phyloP scores from a whole-genome alignment of 768 basidiomycete genomes.

The Pleurotus citrinopileatus region DNA sequence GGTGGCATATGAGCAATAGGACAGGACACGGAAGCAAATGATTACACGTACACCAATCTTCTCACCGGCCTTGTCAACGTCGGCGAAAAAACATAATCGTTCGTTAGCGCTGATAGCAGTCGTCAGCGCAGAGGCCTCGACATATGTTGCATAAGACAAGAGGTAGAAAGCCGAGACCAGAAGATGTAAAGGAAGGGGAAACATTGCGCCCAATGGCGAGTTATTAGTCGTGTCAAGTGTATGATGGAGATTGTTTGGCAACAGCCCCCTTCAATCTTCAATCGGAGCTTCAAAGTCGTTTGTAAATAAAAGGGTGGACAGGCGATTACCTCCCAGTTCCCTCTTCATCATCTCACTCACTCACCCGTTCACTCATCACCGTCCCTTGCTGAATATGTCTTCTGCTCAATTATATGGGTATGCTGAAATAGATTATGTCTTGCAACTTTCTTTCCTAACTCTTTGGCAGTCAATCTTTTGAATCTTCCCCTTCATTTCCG shows the following conservation, averaged over 20 bases:
- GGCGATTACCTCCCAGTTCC: slow-evolving; percentile 5
- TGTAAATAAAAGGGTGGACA: slow-evolving; percentile 4
- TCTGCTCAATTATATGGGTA: slow-evolving; percentile 8
- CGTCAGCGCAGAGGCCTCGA: slow-evolving; percentile 67
- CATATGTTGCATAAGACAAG: slow-evolving; percentile 30
- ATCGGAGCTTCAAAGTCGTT: neutral
- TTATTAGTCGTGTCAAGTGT: neutral
- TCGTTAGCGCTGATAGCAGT: slow-evolving; percentile 78
- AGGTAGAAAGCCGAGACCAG: slow-evolving; percentile 32
- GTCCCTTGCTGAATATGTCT: neutral
- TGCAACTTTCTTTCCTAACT: neutral
- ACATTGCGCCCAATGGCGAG: slow-evolving; percentile 19
- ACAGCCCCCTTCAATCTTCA: neutral
- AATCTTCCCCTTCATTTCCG: slow-evolving; percentile 8
- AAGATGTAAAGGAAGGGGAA: slow-evolving; percentile 23
- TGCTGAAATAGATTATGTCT: neutral
- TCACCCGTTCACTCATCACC: neutral
- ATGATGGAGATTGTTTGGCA: neutral
- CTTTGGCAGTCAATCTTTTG: slow-evolving; percentile 2
- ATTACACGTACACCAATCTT: slow-evolving; percentile 73
- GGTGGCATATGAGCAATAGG: slow-evolving; percentile 14
- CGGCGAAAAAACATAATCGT: slow-evolving; percentile 89
- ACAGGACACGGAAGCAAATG: neutral
- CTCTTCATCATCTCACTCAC: neutral
- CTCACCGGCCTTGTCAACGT: slow-evolving; percentile 93